These are phyloP conservation scores for Coemansia sp. DNA, from an alignment of 192 early-diverging fungal species.

Conservation along the genomic window DNA sequence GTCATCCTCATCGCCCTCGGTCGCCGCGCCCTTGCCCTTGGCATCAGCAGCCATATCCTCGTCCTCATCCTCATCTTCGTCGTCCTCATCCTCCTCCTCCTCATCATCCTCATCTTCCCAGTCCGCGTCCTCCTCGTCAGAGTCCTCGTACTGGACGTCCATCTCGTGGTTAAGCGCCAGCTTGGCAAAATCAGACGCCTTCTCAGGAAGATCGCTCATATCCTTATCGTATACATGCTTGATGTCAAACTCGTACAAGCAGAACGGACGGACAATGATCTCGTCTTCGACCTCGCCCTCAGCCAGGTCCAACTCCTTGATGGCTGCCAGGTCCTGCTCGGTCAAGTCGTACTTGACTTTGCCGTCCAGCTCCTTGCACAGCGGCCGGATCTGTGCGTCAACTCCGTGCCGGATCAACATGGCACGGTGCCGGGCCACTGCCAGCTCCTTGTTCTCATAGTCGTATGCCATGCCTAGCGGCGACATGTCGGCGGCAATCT, in stretches of 20 bases:
- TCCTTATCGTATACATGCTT: constrained; percentile 49
- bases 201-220: constrained; percentile 43
- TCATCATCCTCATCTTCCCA: constrained; percentile 43
- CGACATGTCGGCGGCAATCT: constrained; percentile 50
- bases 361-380: constrained; percentile 53
- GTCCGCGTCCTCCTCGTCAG: constrained; percentile 42
- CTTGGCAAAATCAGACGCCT: constrained; percentile 43
- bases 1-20: constrained; percentile 15
- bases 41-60: constrained; percentile 12
- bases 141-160: constrained; percentile 50
- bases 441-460: constrained; percentile 38
- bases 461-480: constrained; percentile 35
- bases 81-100: constrained; percentile 21
- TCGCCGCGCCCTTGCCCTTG: constrained; percentile 17
- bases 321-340: constrained; percentile 39
- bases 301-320: constrained; percentile 40
- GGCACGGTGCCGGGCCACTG: constrained; percentile 44
- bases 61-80: constrained; percentile 17
- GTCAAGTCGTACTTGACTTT: constrained; percentile 51
- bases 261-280: constrained; percentile 51
- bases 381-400: constrained; percentile 33
- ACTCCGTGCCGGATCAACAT: constrained; percentile 44
- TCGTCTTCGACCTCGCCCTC: constrained; percentile 52
- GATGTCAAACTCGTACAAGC: constrained; percentile 50
- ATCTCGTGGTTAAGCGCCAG: constrained; percentile 55